phyloP scores from a whole-genome alignment of 768 basidiomycete genomes.

The Rhodosporidiobolus odoratus region DNA sequence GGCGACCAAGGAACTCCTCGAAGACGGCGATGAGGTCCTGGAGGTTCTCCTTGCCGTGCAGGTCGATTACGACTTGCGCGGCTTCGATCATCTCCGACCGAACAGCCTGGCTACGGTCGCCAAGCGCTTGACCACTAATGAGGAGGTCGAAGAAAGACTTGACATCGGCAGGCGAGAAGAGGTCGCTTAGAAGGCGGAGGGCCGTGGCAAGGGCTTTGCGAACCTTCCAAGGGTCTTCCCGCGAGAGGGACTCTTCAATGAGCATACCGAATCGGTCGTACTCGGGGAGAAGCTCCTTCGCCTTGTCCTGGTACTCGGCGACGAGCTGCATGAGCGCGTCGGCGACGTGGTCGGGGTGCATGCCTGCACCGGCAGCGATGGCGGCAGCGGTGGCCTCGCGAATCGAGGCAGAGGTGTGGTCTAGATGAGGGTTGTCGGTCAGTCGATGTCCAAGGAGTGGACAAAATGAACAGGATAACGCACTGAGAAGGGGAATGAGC shows the following conservation, averaged over 20 bases:
- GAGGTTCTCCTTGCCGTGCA: conserved; percentile 67
- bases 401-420: conserved; percentile 73
- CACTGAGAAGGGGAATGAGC: conserved; percentile 67
- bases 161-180: conserved; percentile 60
- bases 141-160: conserved; percentile 75
- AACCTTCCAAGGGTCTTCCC: conserved; percentile 79
- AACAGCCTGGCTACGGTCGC: conserved; percentile 74
- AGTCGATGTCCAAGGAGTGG: neutral
- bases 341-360: conserved; percentile 61
- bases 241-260: conserved; percentile 68
- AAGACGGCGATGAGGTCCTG: conserved; percentile 73
- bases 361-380: conserved; percentile 68
- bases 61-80: conserved; percentile 72
- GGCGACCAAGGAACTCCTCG: conserved; percentile 62
- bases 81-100: conserved; percentile 77
- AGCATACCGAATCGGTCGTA: conserved; percentile 94
- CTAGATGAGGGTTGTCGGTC: conserved; percentile 48
- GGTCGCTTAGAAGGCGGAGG: conserved; percentile 63
- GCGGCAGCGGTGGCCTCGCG: conserved; percentile 65
- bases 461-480: neutral
- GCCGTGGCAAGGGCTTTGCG: conserved; percentile 67
- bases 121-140: conserved; percentile 76
- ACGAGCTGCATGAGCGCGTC: conserved; percentile 53
- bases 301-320: conserved; percentile 78
- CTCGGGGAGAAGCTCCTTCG: conserved; percentile 79